Conservation (phyloP, 495 filamentous ascomycete species). For the Hypoxylon subgilvum region DNA sequence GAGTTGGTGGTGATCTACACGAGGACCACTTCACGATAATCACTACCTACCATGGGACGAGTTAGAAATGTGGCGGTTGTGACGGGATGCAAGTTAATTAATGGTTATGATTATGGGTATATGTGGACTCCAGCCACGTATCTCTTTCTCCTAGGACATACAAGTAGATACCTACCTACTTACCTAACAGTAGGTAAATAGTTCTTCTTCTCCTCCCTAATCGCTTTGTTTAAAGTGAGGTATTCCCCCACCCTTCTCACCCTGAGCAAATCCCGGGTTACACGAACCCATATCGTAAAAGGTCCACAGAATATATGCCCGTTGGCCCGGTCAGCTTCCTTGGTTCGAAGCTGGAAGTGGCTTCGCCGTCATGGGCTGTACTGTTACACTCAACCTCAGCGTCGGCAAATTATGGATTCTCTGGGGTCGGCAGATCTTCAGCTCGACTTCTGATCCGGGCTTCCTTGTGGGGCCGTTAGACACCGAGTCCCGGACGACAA, state of each 20-base stretch:
- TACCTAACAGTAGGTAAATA: too few species aligned
- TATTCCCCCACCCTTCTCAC: constrained; percentile 1
- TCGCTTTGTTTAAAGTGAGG: constrained; percentile 8
- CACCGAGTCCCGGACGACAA: constrained; percentile 25
- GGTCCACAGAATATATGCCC: background rate
- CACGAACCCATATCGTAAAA: constrained; percentile 1
- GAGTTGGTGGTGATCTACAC: too few species aligned
- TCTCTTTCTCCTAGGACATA: constrained; percentile 4
- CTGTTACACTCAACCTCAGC: constrained; percentile 25
- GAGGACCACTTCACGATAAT: constrained; percentile 35
- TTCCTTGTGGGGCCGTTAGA: constrained; percentile 19
- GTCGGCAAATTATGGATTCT: constrained; percentile 33
- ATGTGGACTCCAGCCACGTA: constrained; percentile 34
- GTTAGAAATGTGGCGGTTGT: constrained; percentile 12
- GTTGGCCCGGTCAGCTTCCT: constrained; percentile 6
- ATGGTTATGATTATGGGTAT: too few species aligned
- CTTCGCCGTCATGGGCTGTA: constrained; percentile 9
- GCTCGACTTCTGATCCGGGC: constrained; percentile 14
- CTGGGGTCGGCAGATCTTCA: constrained; percentile 29
- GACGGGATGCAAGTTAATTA: constrained; percentile 18
- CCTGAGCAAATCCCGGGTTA: background rate
- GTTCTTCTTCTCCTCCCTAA: background rate
- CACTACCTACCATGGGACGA: constrained; percentile 20
- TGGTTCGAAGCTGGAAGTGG: constrained; percentile 9
- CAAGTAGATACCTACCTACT: background rate